Evolutionary conservation across 2,329 filamentous ascomycete genomes (phyloP), one percentile per base, ranked within the genome.

Genomic region (Hyphodiscus sp.): DNA sequence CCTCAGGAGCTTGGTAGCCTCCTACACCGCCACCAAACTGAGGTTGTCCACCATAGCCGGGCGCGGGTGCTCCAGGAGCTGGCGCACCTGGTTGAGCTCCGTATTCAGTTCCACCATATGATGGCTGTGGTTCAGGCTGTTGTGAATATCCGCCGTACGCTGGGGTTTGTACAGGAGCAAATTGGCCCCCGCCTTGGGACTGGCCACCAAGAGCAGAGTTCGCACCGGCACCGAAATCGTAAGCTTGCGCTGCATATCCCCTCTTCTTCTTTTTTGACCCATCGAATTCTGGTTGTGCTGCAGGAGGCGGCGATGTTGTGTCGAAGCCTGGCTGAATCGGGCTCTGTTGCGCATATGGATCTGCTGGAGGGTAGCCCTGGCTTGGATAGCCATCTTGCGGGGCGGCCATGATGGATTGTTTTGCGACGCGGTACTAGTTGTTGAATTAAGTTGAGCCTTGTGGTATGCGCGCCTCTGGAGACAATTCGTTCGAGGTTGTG

Each of bases 231-330:
- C 88, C 90, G 65, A 97, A 94, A 55, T 95, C 92, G 71, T 95
- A 99, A 45, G 92, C 92, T 71, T 95, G 88, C 53, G 89, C 89
- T 51, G 94, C 94, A 75, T 97, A 97, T 53, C 88, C 86, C 76
- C 91, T 82, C 81, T 95, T 96, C 82, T 96, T 96, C 76, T 91
- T 91, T 71, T 81, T 85, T 58, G 74, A 66, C 18, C 61, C 78
- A 46, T 75, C 74, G 44, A 76, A 76, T 44, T 70, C 67, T 44
- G 58, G 63, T 41, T 69, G 68, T 47, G 67, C 60, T 49, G 61
- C 51, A 50, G 59, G 60, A 54, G 68, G 63, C 44, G 66, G 57
- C 30, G 67, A 61, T 20, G 58, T 55, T 29, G 56, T 53, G 20
- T 47, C 64, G 49, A 61, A 65, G 47, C 58, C 63, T 53, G 67